phyloP scores from a whole-genome alignment of 2,329 filamentous ascomycete genomes.

The Exophiala sp. region DNA sequence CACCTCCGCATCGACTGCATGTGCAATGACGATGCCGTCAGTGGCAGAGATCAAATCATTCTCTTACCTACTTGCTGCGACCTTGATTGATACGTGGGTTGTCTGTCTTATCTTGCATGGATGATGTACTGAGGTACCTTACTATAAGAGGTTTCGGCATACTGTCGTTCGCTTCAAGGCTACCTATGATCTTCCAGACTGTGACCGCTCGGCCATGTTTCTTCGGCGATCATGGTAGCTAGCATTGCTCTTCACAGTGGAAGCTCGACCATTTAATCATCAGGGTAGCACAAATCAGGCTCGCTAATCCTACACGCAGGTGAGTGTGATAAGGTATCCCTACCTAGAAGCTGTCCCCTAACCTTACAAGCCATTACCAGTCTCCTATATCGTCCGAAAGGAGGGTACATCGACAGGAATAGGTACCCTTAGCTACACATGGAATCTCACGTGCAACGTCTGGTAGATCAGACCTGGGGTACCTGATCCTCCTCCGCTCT shows the following conservation, averaged over 20 bases:
- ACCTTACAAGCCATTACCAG: too few species aligned
- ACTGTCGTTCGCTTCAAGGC: too few species aligned
- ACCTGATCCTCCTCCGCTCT: conserved; percentile 27
- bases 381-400: too few species aligned
- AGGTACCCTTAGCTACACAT: too few species aligned
- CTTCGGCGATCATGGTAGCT: not conserved
- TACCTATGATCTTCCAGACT: not conserved
- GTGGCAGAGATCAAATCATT: not conserved
- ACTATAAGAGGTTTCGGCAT: too few species aligned
- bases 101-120: not conserved
- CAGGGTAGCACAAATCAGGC: not conserved
- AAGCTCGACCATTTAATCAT: not conserved
- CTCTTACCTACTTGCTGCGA: not conserved
- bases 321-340: too few species aligned
- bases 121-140: too few species aligned
- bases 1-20: not conserved
- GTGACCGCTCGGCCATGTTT: not conserved
- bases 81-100: not conserved
- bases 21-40: too few species aligned
- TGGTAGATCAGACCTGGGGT: conserved; percentile 69
- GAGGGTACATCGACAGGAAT: too few species aligned
- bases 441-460: conserved; percentile 66
- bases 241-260: not conserved
- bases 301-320: too few species aligned
- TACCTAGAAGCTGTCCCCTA: too few species aligned